Percentiles rank a stretch among this genome's conserved stretches.
Conservation (phyloP, 768 basidiomycete genomes). For the Trametes punicea region DNA sequence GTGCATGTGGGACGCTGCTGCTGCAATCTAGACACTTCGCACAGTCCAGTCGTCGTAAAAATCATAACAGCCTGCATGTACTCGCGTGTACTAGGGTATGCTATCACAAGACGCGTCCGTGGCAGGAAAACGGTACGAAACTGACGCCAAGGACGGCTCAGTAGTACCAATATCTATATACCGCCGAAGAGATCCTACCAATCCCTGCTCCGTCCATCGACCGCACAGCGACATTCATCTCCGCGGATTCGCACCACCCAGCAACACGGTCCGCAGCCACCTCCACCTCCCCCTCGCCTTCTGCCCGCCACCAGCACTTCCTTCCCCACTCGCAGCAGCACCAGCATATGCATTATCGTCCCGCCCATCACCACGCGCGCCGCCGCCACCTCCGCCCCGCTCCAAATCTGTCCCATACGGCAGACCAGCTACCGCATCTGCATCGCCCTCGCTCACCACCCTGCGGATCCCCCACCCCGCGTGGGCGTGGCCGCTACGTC, state of each 20-base stretch:
- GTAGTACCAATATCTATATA: not conserved
- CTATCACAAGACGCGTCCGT: not conserved
- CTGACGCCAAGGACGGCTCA: not conserved
- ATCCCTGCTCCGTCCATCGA: not conserved
- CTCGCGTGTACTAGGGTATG: not conserved
- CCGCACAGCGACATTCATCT: not conserved
- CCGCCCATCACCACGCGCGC: not conserved
- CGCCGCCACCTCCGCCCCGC: not conserved
- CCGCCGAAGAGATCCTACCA: no score
- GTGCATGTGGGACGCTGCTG: no score
- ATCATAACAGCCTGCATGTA: not conserved
- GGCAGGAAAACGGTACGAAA: not conserved
- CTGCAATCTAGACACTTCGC: not conserved
- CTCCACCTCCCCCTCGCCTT: conserved; percentile 27
- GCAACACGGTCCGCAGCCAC: conserved; percentile 27
- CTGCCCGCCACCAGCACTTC: not conserved
- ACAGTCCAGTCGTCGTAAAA: no score
- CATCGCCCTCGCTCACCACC: conserved; percentile 20
- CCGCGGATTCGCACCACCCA: conserved; percentile 3
- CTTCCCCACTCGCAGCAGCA: not conserved
- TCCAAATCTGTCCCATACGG: conserved; percentile 11
- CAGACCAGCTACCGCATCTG: conserved; percentile 11
- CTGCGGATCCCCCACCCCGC: conserved; percentile 12
- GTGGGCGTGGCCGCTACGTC: not conserved
- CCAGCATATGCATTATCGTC: not conserved